Evolutionary conservation across 2,329 filamentous ascomycete genomes (phyloP).

Genomic region (Mycosphaerelloides madeirae): DNA sequence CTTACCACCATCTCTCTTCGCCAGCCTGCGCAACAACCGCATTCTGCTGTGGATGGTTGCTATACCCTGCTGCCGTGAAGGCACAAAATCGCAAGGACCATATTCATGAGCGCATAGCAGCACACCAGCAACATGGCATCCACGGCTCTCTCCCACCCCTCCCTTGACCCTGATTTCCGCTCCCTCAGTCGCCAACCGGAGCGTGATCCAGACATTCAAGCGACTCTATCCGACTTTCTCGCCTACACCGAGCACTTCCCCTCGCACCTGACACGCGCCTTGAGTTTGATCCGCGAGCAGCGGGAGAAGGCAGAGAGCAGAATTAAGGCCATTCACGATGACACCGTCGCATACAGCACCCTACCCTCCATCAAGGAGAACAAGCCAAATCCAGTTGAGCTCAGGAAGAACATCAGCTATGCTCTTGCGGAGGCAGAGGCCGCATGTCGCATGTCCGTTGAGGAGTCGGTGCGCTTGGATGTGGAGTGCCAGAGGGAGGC

Average conservation of each 20-base stretch:
- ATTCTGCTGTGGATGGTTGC: no score
- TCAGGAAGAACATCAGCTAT: conserved; percentile 55
- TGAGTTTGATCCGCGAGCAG: conserved; percentile 56
- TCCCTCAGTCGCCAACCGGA: conserved; percentile 31
- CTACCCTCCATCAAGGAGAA: conserved; percentile 48
- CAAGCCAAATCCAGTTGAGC: conserved; percentile 47
- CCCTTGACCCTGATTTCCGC: conserved; percentile 25
- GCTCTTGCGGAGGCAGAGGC: conserved; percentile 37
- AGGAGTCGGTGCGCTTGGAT: conserved; percentile 31
- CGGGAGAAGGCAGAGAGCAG: conserved; percentile 41
- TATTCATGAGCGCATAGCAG: no score
- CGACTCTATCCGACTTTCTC: conserved; percentile 62
- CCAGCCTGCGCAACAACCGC: no score
- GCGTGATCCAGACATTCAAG: conserved; percentile 58
- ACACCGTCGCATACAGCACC: conserved; percentile 44
- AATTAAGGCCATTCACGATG: conserved; percentile 44
- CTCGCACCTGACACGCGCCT: conserved; percentile 58
- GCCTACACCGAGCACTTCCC: conserved; percentile 67
- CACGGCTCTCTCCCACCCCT: conserved; percentile 18
- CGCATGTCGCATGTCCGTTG: conserved; percentile 33
- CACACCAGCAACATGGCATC: conserved; percentile 15
- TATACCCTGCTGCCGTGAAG: no score
- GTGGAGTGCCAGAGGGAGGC: conserved; percentile 36
- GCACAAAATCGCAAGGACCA: no score
- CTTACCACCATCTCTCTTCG: no score